These are phyloP conservation scores for Artemisia tridentata DNA, from an alignment of 129 eudicot species.

Conservation along the genomic window DNA sequence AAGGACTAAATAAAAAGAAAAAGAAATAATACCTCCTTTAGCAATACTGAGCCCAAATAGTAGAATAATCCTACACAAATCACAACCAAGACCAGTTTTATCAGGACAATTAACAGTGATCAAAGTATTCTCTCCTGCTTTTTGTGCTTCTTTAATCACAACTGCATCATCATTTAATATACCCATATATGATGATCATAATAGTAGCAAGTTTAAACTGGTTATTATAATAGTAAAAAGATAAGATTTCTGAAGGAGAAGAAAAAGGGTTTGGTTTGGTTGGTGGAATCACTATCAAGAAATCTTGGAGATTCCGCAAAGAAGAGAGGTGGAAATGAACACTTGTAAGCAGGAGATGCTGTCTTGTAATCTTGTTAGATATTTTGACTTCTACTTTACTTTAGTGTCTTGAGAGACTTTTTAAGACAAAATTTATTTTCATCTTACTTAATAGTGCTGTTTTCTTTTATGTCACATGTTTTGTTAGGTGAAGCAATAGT, in stretches of 20 bases:
- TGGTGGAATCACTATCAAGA: slow-evolving; percentile 24
- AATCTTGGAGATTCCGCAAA: slow-evolving; percentile 34
- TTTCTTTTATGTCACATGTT: not conserved
- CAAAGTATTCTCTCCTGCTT: slow-evolving; percentile 48
- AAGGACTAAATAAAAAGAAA: not conserved
- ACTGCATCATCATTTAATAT: slow-evolving; percentile 59
- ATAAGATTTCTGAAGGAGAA: slow-evolving; percentile 14
- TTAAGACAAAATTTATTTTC: not conserved
- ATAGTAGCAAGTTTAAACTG: not conserved
- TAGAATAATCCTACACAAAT: slow-evolving; percentile 57
- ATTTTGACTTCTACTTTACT: slow-evolving; percentile 29
- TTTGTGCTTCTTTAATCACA: slow-evolving; percentile 48
- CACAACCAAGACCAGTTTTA: slow-evolving; percentile 77
- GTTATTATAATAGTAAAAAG: slow-evolving; percentile 15
- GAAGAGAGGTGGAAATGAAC: slow-evolving; percentile 17
- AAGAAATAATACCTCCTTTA: slow-evolving; percentile 52
- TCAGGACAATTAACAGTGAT: slow-evolving; percentile 73
- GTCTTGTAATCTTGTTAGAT: not conserved
- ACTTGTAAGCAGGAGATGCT: slow-evolving; percentile 25
- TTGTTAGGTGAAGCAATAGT: too few species aligned
- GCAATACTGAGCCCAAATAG: slow-evolving; percentile 68
- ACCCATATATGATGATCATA: slow-evolving; percentile 43
- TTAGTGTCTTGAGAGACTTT: not conserved
- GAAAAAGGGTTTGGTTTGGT: not conserved
- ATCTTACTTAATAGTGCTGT: not conserved